Evolutionary conservation across 495 filamentous ascomycete species (phyloP).

Genomic region (Aspergillus panamensis): DNA sequence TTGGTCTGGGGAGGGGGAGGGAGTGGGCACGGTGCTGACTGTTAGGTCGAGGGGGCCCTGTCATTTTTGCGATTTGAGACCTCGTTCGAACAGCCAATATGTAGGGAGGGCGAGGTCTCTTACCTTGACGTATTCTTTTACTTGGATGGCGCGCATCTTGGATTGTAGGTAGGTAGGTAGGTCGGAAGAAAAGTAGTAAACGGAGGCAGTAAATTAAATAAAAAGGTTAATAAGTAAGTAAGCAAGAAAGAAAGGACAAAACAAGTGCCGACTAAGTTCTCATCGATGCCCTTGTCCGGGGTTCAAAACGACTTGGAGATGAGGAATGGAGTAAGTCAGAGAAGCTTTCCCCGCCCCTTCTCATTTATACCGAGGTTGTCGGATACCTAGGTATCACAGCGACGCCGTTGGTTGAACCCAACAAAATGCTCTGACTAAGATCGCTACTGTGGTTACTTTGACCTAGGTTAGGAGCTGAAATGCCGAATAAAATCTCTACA

Average conservation of each 20-base stretch:
- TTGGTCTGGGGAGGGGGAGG: constrained; percentile 62
- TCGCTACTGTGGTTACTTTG: too few relatives aligned
- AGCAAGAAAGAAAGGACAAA: background rate
- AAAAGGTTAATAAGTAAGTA: background rate
- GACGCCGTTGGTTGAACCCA: too few relatives aligned
- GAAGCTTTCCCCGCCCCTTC: background rate
- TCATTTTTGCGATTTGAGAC: background rate
- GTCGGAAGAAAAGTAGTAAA: background rate
- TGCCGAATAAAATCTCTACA: too few relatives aligned
- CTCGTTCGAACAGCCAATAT: background rate
- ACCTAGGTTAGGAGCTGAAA: too few relatives aligned
- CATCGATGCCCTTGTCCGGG: too few relatives aligned
- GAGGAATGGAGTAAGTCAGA: background rate
- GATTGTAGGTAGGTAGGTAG: background rate
- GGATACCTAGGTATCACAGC: constrained; percentile 21
- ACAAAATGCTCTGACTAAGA: too few relatives aligned
- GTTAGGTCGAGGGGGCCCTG: constrained; percentile 76
- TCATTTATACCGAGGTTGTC: constrained; percentile 19
- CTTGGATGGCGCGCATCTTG: constrained; percentile 79
- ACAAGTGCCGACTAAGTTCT: background rate
- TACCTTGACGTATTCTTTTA: constrained; percentile 81
- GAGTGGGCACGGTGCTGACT: constrained; percentile 69
- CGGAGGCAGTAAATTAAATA: background rate
- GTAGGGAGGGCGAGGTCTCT: constrained; percentile 2
- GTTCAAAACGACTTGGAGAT: background rate